Evolutionary conservation across 257 asterid genomes (phyloP), one percentile per base, ranked within the genome.

Genomic region (Cordia subcordata): DNA sequence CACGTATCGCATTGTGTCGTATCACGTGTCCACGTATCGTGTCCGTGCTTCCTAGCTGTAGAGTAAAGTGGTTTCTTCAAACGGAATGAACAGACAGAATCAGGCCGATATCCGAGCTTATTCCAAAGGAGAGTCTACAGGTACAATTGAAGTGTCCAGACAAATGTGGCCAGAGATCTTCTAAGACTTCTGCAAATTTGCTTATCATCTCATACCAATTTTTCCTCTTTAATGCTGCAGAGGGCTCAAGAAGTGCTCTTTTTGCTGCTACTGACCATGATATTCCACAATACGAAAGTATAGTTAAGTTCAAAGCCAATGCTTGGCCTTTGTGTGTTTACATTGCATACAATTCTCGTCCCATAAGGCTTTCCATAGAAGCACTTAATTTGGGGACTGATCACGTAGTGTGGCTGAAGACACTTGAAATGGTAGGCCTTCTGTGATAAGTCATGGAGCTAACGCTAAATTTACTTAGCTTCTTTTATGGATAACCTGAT

Each of bases 181-280:
- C 62, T 57, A 11, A 60, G 46, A 40, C 11, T 67, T 27, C 21
- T 67, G 32, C 58, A 42, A 44, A 19, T 14, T n/a, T 21, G 61
- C 27, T 16, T 53, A 59, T 67, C 66, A 53, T 58, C 4, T 50
- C 37, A 38, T 67, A 49, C 56, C 62, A 22, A n/a, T 52, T 20
- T 42, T 10, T 10, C 44, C 55, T 59, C 44, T 60, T 67, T 45
- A 51, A 60, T 42, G 67, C 72, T 22, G 61, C 23, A 60, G 61
- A 67, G 38, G 72, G 72, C 49, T 52, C 72, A 27, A 53, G 62
- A 67, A 67, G 72, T 67, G 72, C 72, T 51, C 57, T 67, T 13
- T 52, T 67, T 67, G 62, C 72, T 5, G 67, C 72, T 17, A 67
- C 67, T 37, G 62, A 67, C 32, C 56, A 15, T 60, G 55, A 60